Percentiles rank a stretch among this genome's conserved stretches.
phyloP scores from a whole-genome alignment of 345 rosid species.

The Citrus mangshanensis region DNA sequence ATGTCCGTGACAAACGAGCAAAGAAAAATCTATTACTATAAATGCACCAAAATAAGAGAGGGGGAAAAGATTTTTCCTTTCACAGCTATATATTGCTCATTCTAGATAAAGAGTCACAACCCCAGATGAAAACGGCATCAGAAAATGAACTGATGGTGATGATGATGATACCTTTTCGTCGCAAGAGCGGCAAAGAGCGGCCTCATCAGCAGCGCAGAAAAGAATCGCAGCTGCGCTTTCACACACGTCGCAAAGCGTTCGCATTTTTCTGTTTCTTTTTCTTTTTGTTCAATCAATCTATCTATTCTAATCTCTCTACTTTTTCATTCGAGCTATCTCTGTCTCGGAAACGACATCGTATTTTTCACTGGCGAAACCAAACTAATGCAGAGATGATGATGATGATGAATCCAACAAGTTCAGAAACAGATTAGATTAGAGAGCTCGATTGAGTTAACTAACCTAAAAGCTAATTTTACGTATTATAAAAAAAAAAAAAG shows the following conservation, averaged over 20 bases:
- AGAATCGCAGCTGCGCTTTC: constrained; percentile 79
- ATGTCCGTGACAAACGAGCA: background rate
- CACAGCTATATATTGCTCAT: background rate
- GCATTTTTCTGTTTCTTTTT: constrained; percentile 31
- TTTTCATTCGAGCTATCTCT: background rate
- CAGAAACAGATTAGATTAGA: too few species aligned
- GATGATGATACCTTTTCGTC: constrained; percentile 53
- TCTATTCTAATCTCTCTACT: background rate
- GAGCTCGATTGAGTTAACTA: background rate
- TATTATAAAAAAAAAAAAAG: background rate
- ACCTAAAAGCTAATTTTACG: background rate
- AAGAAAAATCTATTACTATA: background rate
- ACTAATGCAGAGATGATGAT: background rate
- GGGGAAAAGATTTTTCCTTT: too few species aligned
- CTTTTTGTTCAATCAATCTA: too few species aligned
- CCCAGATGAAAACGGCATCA: too few species aligned
- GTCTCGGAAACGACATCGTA: constrained; percentile 3
- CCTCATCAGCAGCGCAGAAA: constrained; percentile 91
- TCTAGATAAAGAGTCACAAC: background rate
- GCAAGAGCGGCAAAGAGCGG: constrained; percentile 80
- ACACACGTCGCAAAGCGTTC: constrained; percentile 68
- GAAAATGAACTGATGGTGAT: too few species aligned
- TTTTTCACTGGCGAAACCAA: background rate
- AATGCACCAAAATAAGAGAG: background rate
- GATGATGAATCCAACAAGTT: background rate